Conservation (phyloP, 371 early-diverging fungal species). For the Mortierella sp. region DNA sequence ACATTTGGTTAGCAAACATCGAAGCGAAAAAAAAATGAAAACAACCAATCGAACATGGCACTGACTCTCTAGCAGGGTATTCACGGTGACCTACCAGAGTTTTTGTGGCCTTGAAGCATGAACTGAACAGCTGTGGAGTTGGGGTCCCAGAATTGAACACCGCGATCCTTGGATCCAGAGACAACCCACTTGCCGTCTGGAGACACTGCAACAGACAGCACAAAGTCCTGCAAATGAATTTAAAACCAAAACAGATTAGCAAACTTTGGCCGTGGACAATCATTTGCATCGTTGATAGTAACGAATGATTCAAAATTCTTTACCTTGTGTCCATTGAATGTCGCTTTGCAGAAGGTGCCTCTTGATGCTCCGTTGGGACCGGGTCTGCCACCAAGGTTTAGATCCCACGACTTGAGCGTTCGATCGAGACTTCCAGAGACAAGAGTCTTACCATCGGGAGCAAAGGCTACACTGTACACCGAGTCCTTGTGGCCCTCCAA, state of each 20-base stretch:
- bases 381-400: slow-evolving; percentile 64
- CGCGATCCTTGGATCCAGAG: slow-evolving; percentile 95
- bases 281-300: too few relatives aligned
- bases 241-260: slow-evolving; percentile 1
- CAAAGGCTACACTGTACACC: slow-evolving; percentile 97
- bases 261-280: background rate
- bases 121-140: slow-evolving; percentile 83
- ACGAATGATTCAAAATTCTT: background rate
- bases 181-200: slow-evolving; percentile 95
- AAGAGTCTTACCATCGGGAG: slow-evolving; percentile 92
- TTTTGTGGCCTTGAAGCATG: slow-evolving; percentile 98
- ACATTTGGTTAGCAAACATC: background rate
- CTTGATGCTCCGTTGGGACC: slow-evolving; percentile 56
- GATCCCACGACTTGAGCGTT: slow-evolving; percentile 96
- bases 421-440: slow-evolving; percentile 97
- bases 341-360: slow-evolving; percentile 61
- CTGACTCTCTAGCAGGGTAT: background rate
- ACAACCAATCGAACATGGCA: background rate
- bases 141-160: slow-evolving; percentile 97
- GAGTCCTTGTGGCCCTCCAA: slow-evolving; percentile 97
- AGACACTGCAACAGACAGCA: slow-evolving; percentile 94
- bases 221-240: slow-evolving; percentile 86
- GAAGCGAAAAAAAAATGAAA: background rate
- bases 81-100: slow-evolving; percentile 75
- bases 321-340: slow-evolving; percentile 76